These are phyloP conservation scores for Clitopilus passeckerianus DNA, from an alignment of 768 basidiomycete genomes.

Conservation along the genomic window DNA sequence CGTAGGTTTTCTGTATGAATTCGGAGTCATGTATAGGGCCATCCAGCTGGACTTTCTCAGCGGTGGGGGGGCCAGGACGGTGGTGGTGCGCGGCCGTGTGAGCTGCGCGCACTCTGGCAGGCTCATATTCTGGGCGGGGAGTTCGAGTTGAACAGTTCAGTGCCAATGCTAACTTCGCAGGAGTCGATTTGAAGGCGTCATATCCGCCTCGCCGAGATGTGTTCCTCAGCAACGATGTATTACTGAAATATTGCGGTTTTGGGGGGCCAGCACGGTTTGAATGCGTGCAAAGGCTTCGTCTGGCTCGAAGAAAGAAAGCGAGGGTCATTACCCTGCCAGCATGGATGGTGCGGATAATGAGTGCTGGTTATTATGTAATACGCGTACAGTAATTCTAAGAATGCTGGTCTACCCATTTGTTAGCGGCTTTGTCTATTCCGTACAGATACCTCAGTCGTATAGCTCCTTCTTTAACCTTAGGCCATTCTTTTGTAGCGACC, in stretches of 20 bases:
- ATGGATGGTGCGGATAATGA: neutral
- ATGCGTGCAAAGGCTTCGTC: neutral
- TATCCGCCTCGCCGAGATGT: no score
- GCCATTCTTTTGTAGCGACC: slow-evolving; percentile 53
- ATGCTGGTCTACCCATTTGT: slow-evolving; percentile 29
- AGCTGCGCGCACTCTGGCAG: neutral
- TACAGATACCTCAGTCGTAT: slow-evolving; percentile 73
- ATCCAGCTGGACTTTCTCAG: neutral
- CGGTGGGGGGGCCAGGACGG: neutral
- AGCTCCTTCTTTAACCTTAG: slow-evolving; percentile 47
- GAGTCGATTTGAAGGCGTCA: no score
- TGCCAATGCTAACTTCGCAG: neutral
- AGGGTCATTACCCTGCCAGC: neutral
- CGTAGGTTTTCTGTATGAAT: neutral
- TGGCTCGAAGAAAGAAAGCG: neutral
- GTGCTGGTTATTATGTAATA: neutral
- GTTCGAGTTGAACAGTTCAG: neutral
- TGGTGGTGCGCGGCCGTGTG: neutral
- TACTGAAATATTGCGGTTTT: no score
- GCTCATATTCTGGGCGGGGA: neutral
- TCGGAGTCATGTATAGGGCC: neutral
- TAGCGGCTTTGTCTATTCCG: slow-evolving; percentile 53
- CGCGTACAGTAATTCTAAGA: neutral
- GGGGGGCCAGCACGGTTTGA: neutral
- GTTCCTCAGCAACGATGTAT: neutral